Base-by-base conservation (phyloP, 129 eudicot species). In the Lactuca sativa region DNA sequence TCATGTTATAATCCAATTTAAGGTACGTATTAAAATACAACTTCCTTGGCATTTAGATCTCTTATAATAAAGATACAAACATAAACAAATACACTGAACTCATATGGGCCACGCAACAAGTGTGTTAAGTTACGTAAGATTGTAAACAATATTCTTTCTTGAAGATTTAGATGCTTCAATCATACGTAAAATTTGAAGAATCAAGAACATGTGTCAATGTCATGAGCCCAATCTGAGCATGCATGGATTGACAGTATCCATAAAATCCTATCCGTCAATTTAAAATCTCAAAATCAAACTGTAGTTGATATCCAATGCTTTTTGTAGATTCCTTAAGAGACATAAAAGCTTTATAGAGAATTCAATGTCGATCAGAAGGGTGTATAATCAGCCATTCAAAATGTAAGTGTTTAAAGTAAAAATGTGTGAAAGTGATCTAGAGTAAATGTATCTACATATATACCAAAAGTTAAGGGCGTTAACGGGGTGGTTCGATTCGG, bases 221-320 rank as follows among this genome's bases (percentile, higher is more conserved):
- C 53, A 51, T 68, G 49, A 30, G 14, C 60, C 18, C 68, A 48
- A 59, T 71, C 51, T 51, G 43, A 58, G 55, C 32, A 59, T 2
- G 37, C 52, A 56, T 11, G 10, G 37, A 67, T 67, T 32, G 34
- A 14, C 56, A 8, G 0, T 10, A 6, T 55, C 6, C 4, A 51
- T 64, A 60, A 70, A 70, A 70, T 38, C 59, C 18, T 34, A 15
- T 64, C 72, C 78, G 16, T 14, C 13, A 6, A 11, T 64, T 49
- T 37, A 4, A 51, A 21, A 53, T 62, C 62, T 41, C 9, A 16
- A 56, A 47, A 49, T 9, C 43, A 8, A 56, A 57, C 56, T 70
- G 1, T 9, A 47, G 44, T 70, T 59, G 21, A 59, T 31, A 47
- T 71, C 37, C 67, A 71, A 33, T 71, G 76, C 76, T 59, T 71